Conservation (phyloP, 129 eudicot genomes). For the Scalesia atractyloides region DNA sequence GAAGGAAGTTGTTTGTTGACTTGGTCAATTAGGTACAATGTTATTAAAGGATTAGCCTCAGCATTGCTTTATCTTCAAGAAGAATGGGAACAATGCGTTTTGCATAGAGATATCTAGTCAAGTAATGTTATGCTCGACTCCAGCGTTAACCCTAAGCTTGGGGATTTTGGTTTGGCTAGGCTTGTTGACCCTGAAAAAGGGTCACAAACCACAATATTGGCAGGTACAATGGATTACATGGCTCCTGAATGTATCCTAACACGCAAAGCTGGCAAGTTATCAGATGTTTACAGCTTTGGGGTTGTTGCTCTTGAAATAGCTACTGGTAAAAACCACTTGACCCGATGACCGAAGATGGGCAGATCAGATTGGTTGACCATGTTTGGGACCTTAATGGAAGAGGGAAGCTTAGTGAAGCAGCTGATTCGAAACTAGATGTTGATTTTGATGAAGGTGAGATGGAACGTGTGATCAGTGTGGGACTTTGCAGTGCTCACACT, state of each 20-base stretch:
- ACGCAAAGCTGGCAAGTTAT: conserved; percentile 47
- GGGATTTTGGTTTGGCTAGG: conserved; percentile 58
- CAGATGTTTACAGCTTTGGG: conserved; percentile 60
- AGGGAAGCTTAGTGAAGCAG: conserved; percentile 35
- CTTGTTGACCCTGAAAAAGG: conserved; percentile 49
- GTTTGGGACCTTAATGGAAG: conserved; percentile 49
- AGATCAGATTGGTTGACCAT: conserved; percentile 32
- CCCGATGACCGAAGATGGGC: conserved; percentile 9
- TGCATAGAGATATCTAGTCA: conserved; percentile 34
- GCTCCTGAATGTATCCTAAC: conserved; percentile 50
- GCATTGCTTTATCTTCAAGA: conserved; percentile 52
- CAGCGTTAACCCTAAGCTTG: conserved; percentile 43
- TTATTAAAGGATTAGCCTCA: conserved; percentile 43
- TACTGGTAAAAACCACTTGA: conserved; percentile 38
- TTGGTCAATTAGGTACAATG: conserved; percentile 41
- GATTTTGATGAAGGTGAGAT: conserved; percentile 34
- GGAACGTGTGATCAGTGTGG: conserved; percentile 41
- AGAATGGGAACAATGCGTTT: conserved; percentile 40
- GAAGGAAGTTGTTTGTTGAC: conserved; percentile 27
- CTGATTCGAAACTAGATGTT: conserved; percentile 34
- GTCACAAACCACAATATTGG: conserved; percentile 40
- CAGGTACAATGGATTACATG: conserved; percentile 53
- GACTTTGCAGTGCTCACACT: conserved; percentile 58
- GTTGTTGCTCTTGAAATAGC: conserved; percentile 49
- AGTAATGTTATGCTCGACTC: conserved; percentile 57